Base-by-base conservation (phyloP, 305 asterid genomes). In the Ilex paraguariensis region DNA sequence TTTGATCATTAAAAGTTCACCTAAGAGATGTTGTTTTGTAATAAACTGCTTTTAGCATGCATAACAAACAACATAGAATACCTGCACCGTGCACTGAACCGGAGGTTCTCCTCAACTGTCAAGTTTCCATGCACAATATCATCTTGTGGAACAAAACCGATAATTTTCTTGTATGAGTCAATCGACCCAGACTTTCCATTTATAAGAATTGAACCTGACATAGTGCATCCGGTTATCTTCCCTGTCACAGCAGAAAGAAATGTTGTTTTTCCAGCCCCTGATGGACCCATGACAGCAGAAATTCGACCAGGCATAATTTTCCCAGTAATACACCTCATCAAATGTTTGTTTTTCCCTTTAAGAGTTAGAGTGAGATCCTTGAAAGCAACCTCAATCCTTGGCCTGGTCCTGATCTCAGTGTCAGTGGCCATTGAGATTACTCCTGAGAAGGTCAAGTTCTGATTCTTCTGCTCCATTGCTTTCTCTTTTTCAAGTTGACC, bases 51-150 rank as follows among this genome's bases (percentile, higher is more conserved):
- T 11, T 11, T 39, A 63, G 55, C 48, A 61, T 57, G 66, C 44
- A n/a, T 56, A 17, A 55, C 33, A 49, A 60, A 33, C 40, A 64
- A 45, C 44, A 21, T 54, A 36, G 61, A 62, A 59, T 81, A 90
- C 97, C 97, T 93, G 97, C 99, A 93, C 52, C 97, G 84, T 68
- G 99, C 99, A 81, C 86, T 90, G 79, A 90, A 93, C 32, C 95
- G 85, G 57, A 93, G 90, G 78, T 93, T 93, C 84, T 93, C 99
- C 78, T 93, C 99, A 12, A 93, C 99, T 1, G 96, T 84, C 74
- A 93, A 78, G 79, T 93, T 84, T 70, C 99, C 99, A 68, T 93
- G 99, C 72, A 93, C 99, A 50, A 93, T 83, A 77, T 93, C 99
- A 80, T 93, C 99, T 79, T 93, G 99, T 61, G 99, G 96, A 54